A percentile compares a stretch with the other conserved stretches of the same genome.
Conservation (phyloP, 139 green algal genomes). For the Volvox reticuliferus region DNA sequence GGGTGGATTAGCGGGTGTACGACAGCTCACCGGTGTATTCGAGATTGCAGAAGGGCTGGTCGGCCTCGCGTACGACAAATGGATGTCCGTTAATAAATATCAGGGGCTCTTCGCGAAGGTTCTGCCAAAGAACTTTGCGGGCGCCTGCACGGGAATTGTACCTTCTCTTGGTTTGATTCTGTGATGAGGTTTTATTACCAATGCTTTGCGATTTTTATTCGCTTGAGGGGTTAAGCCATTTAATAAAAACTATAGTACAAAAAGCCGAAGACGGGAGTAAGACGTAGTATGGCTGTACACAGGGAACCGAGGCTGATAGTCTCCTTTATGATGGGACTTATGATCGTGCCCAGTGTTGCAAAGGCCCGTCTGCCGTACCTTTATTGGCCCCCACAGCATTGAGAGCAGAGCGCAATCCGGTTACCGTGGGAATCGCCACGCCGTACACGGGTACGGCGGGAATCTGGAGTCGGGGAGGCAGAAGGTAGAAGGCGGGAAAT, state of each 20-base stretch:
- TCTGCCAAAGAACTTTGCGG: slow-evolving; percentile 91
- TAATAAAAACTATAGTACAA: no score
- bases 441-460: slow-evolving; percentile 91
- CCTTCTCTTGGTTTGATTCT: no score
- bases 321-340: no score
- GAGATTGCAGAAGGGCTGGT: slow-evolving; percentile 95
- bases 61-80: slow-evolving; percentile 93
- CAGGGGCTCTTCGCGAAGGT: slow-evolving; percentile 96
- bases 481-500: background rate
- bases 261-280: no score
- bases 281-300: no score
- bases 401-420: slow-evolving; percentile 86
- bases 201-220: no score
- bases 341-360: no score
- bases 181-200: no score
- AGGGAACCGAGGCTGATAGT: no score
- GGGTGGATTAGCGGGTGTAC: no score
- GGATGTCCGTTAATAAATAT: slow-evolving; percentile 95
- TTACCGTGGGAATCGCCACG: slow-evolving; percentile 93
- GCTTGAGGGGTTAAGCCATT: no score
- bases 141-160: slow-evolving; percentile 47
- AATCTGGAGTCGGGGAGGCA: slow-evolving; percentile 67
- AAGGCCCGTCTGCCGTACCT: background rate
- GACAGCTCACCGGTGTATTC: slow-evolving; percentile 88
- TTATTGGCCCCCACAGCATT: slow-evolving; percentile 74